A percentile compares a stretch with the other conserved stretches of the same genome.
Evolutionary conservation across 2,329 filamentous ascomycete genomes (phyloP).

Genomic region (Hymenoscyphus infarciens): DNA sequence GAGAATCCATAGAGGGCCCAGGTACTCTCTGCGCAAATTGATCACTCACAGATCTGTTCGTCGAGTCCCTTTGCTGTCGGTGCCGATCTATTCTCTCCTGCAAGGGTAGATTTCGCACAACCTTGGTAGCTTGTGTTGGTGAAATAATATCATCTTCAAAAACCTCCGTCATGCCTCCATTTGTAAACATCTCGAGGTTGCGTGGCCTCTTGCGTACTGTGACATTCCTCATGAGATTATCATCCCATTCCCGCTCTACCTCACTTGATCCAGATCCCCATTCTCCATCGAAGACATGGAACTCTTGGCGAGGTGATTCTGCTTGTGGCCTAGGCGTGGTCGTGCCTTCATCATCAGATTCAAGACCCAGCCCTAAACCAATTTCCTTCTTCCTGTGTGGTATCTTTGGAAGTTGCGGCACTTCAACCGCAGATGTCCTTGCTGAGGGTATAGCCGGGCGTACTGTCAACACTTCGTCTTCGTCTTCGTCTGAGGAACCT

Average conservation of each 20-base stretch:
- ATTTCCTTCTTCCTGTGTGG: constrained; percentile 30
- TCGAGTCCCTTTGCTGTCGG: constrained; percentile 23
- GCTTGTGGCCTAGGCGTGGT: constrained; percentile 32
- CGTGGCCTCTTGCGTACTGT: constrained; percentile 44
- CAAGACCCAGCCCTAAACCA: constrained; percentile 37
- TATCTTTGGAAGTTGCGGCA: constrained; percentile 21
- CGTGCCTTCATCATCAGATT: constrained; percentile 37
- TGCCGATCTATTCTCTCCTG: constrained; percentile 30
- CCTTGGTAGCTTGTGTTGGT: constrained; percentile 50
- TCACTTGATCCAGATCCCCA: constrained; percentile 48
- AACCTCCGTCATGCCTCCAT: constrained; percentile 40
- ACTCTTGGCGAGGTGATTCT: constrained; percentile 44
- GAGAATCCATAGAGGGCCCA: constrained; percentile 23
- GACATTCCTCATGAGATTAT: constrained; percentile 51
- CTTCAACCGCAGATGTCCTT: constrained; percentile 24
- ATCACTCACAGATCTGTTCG: constrained; percentile 23
- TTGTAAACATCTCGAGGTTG: constrained; percentile 21
- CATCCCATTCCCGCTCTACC: constrained; percentile 53
- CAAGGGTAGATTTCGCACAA: constrained; percentile 27
- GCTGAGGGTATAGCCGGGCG: constrained; percentile 33
- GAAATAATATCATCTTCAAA: constrained; percentile 46
- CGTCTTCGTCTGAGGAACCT: constrained; percentile 59
- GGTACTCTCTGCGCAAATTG: constrained; percentile 21
- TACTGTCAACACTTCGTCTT: constrained; percentile 45
- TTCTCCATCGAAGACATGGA: constrained; percentile 56